Percentiles rank a stretch among this genome's conserved stretches.
phyloP scores from a whole-genome alignment of 83 land plant species.

The Larix sibirica region DNA sequence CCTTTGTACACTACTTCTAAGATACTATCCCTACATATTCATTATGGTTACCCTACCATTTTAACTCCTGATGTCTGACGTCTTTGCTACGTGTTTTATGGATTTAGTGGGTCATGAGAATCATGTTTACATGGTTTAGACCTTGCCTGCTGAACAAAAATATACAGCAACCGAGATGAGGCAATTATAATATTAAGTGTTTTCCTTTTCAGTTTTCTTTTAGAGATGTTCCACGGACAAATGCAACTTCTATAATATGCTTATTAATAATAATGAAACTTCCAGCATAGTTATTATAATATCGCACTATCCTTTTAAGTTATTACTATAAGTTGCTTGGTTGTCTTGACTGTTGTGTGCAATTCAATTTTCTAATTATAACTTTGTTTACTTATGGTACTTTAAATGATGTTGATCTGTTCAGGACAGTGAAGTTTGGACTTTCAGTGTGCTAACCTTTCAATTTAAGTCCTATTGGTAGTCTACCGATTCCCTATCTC shows the following conservation, averaged over 20 bases:
- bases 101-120: neutral
- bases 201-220: neutral
- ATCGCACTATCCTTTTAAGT: neutral
- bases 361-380: neutral
- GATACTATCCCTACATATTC: neutral
- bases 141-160: neutral
- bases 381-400: neutral
- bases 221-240: neutral
- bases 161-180: neutral
- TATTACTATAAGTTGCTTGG: neutral
- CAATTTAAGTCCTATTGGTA: too few relatives aligned
- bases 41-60: too few relatives aligned
- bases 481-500: too few relatives aligned
- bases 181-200: neutral
- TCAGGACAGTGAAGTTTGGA: constrained; percentile 80
- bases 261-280: neutral
- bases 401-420: neutral
- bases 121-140: neutral
- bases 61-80: neutral
- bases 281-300: neutral
- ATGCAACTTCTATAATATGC: neutral
- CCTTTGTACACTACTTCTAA: neutral
- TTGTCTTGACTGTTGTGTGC: neutral
- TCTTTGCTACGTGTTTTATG: neutral
- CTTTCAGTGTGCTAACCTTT: constrained; percentile 55